Percentiles rank a stretch among this genome's conserved stretches.
Evolutionary conservation across 331 rosid species (phyloP).

Genomic region (Cucumis variabilis): DNA sequence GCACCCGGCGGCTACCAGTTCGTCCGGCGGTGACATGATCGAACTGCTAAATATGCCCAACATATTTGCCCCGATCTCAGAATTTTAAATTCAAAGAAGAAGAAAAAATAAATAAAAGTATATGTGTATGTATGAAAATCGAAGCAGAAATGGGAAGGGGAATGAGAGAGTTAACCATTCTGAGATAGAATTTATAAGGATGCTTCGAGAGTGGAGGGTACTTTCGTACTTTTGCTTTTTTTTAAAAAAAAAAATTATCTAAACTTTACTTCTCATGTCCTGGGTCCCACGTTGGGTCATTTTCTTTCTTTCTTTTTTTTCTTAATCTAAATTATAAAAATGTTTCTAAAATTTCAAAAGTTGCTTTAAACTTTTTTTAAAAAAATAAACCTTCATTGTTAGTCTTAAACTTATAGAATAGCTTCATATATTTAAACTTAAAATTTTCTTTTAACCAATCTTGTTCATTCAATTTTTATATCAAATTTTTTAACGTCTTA

Average conservation of each 20-base stretch:
- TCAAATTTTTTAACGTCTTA: too few relatives aligned
- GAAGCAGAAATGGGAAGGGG: background rate
- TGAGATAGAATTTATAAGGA: background rate
- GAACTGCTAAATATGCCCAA: conserved; percentile 88
- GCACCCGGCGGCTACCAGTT: conserved; percentile 94
- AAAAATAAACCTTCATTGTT: too few relatives aligned
- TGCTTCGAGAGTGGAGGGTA: background rate
- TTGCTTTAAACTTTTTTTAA: too few relatives aligned
- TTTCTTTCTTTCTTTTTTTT: too few relatives aligned
- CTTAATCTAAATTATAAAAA: too few relatives aligned
- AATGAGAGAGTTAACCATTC: background rate
- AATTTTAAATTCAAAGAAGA: background rate
- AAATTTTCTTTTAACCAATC: too few relatives aligned
- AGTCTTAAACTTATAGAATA: too few relatives aligned
- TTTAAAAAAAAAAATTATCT: background rate
- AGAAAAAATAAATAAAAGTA: too few relatives aligned
- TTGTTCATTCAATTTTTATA: too few relatives aligned
- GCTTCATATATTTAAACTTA: too few relatives aligned
- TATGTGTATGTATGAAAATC: background rate
- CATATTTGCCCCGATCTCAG: conserved; percentile 42
- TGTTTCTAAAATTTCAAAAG: too few relatives aligned
- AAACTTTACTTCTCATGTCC: background rate
- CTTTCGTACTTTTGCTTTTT: background rate
- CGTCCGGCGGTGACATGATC: conserved; percentile 87
- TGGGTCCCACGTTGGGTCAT: background rate